These are phyloP conservation scores for Blastocystis sp. DNA, from an alignment of 352 stramenopile genomes.

Conservation along the genomic window DNA sequence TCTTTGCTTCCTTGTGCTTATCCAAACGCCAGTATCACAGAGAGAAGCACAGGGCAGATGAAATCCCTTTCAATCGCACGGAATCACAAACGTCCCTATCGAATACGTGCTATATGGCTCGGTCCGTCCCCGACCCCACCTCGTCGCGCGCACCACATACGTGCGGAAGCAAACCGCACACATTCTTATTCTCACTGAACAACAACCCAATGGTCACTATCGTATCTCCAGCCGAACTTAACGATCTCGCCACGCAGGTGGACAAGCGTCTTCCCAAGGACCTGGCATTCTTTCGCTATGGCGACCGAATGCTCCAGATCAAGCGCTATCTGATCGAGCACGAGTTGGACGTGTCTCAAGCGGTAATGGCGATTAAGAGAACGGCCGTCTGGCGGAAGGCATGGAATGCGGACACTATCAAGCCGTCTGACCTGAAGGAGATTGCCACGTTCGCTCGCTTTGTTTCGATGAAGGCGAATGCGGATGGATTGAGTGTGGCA, in stretches of 20 bases:
- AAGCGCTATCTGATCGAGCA: constrained; percentile 58
- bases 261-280: constrained; percentile 15
- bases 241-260: constrained; percentile 16
- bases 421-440: constrained; percentile 17
- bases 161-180: background rate
- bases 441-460: background rate
- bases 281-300: constrained; percentile 40
- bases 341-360: constrained; percentile 27
- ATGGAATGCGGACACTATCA: constrained; percentile 59
- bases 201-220: background rate
- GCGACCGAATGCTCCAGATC: constrained; percentile 37
- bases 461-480: background rate
- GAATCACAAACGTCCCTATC: too few relatives aligned
- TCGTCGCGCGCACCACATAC: background rate
- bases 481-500: background rate
- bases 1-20: too few relatives aligned
- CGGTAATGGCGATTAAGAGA: constrained; percentile 53
- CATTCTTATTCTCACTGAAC: background rate
- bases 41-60: too few relatives aligned
- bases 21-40: too few relatives aligned
- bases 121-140: too few relatives aligned
- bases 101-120: too few relatives aligned
- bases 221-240: constrained; percentile 15
- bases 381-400: constrained; percentile 23
- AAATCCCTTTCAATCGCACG: too few relatives aligned